phyloP scores from a whole-genome alignment of 2,329 filamentous ascomycete genomes.

The Elsinoe arachidis region DNA sequence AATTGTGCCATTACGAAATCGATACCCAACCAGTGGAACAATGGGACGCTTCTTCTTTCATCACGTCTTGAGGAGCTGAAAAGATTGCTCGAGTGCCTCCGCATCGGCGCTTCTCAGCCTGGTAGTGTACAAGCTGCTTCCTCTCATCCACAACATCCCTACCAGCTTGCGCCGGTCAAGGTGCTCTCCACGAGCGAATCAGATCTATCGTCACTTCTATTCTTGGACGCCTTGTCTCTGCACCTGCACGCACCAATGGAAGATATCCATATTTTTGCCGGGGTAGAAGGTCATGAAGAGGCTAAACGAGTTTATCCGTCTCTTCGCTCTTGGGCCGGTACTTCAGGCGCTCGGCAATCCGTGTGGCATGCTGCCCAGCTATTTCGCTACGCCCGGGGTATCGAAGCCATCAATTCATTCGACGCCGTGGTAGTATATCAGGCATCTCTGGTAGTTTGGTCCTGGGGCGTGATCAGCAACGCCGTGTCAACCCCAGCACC shows the following conservation, averaged over 20 bases:
- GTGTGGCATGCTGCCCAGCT: conserved; percentile 63
- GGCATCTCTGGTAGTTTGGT: conserved; percentile 59
- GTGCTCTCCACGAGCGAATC: background rate
- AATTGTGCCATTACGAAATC: conserved; percentile 46
- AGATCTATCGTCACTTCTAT: conserved; percentile 24
- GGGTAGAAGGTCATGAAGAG: conserved; percentile 59
- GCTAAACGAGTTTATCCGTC: conserved; percentile 51
- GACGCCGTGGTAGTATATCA: conserved; percentile 62
- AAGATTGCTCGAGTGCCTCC: conserved; percentile 47
- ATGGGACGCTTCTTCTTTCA: conserved; percentile 33
- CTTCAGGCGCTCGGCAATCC: conserved; percentile 48
- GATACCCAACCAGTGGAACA: conserved; percentile 36
- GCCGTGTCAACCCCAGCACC: conserved; percentile 40
- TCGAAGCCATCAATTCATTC: conserved; percentile 45
- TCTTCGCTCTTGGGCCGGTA: conserved; percentile 52
- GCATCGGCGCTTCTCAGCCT: conserved; percentile 37
- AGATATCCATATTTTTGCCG: conserved; percentile 59
- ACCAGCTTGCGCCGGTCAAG: background rate
- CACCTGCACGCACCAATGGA: conserved; percentile 57
- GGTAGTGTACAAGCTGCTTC: conserved; percentile 18
- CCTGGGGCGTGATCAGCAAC: conserved; percentile 50
- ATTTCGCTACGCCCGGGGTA: conserved; percentile 48
- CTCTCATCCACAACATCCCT: conserved; percentile 23
- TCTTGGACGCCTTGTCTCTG: conserved; percentile 49
- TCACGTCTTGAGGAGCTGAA: conserved; percentile 56